A percentile compares a stretch with the other conserved stretches of the same genome.
Conservation (phyloP, 2,329 filamentous ascomycete genomes). For the Alternaria arbusti region DNA sequence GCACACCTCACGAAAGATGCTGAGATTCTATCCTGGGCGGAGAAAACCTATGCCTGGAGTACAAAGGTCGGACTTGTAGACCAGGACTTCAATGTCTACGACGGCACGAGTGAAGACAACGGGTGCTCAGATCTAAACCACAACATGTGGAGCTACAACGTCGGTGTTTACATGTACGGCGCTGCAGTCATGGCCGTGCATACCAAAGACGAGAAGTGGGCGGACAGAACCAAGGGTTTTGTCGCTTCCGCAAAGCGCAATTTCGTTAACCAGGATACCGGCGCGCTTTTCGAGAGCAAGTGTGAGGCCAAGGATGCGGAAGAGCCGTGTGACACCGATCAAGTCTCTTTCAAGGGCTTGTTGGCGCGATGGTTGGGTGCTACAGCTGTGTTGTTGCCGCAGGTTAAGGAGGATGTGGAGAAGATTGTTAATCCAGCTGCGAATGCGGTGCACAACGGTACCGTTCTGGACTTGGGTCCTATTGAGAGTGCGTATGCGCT, state of each 20-base stretch:
- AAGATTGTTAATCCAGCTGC: conserved; percentile 19
- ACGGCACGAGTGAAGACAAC: conserved; percentile 56
- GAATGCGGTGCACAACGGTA: conserved; percentile 12
- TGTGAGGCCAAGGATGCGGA: conserved; percentile 60
- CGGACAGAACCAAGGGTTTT: conserved; percentile 44
- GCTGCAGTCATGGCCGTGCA: conserved; percentile 35
- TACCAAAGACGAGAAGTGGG: conserved; percentile 28
- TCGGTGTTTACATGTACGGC: conserved; percentile 62
- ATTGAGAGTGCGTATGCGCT: conserved; percentile 25
- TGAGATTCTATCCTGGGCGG: conserved; percentile 63
- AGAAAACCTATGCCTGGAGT: conserved; percentile 65
- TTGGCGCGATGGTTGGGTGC: conserved; percentile 39
- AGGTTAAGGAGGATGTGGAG: conserved; percentile 18
- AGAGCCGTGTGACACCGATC: conserved; percentile 66
- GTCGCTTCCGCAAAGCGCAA: conserved; percentile 32
- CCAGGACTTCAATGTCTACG: conserved; percentile 57
- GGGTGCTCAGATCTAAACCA: conserved; percentile 51
- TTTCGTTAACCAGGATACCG: conserved; percentile 28
- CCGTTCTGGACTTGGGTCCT: conserved; percentile 6
- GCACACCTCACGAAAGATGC: conserved; percentile 68
- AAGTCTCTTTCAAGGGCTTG: conserved; percentile 69
- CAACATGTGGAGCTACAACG: conserved; percentile 57
- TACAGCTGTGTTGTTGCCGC: conserved; percentile 27
- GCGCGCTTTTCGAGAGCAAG: conserved; percentile 60
- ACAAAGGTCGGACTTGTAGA: conserved; percentile 56